Evolutionary conservation across 2,329 filamentous ascomycete genomes (phyloP).

Genomic region (Capronia americana): DNA sequence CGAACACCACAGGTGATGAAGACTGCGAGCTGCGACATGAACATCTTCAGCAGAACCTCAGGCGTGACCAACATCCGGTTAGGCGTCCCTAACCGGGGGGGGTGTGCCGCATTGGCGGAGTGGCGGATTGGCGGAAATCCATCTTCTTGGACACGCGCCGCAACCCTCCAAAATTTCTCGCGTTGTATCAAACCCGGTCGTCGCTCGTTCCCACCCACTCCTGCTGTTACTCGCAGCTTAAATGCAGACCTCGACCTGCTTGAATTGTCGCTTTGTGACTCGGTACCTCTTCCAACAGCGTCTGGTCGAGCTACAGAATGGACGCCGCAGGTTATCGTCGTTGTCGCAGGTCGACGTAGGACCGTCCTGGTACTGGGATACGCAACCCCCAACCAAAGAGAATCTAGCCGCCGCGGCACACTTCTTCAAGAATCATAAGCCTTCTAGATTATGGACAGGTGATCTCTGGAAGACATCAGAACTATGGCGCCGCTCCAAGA

Average conservation of each 20-base stretch:
- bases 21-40: neutral
- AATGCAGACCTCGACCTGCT: conserved; percentile 29
- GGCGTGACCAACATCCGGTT: neutral
- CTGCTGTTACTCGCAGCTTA: neutral
- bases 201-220: neutral
- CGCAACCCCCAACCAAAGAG: conserved; percentile 49
- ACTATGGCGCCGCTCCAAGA: conserved; percentile 30
- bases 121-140: conserved; percentile 10
- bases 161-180: conserved; percentile 12
- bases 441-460: conserved; percentile 65
- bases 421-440: conserved; percentile 57
- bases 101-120: neutral
- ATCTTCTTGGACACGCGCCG: conserved; percentile 9
- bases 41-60: neutral
- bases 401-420: conserved; percentile 51
- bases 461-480: conserved; percentile 59
- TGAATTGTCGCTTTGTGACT: conserved; percentile 27
- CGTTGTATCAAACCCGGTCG: neutral
- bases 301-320: conserved; percentile 30
- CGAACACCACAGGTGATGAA: neutral
- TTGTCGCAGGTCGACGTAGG: conserved; percentile 1
- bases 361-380: conserved; percentile 55
- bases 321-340: conserved; percentile 26
- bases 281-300: conserved; percentile 29
- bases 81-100: neutral